Percentiles rank a stretch among this genome's conserved stretches.
phyloP scores from a whole-genome alignment of 768 basidiomycete species.

The Boletus sp. region DNA sequence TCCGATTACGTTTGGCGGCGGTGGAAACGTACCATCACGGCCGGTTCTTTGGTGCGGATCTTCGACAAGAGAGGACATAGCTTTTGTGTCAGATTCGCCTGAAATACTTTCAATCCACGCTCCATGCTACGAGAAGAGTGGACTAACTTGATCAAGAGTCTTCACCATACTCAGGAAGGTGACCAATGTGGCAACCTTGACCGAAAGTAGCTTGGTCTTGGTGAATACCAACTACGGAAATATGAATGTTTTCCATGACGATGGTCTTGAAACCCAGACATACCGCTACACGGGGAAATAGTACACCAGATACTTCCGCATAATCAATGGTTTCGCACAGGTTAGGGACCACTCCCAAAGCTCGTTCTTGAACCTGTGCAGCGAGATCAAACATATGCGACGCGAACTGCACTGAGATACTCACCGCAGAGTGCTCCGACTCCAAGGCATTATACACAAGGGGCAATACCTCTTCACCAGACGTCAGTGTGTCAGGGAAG shows the following conservation, averaged over 20 bases:
- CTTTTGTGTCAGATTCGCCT: conserved; percentile 91
- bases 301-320: conserved; percentile 85
- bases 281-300: conserved; percentile 93
- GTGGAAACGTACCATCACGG: conserved; percentile 68
- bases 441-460: conserved; percentile 95
- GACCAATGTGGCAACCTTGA: conserved; percentile 86
- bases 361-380: conserved; percentile 86
- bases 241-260: conserved; percentile 9
- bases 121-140: not conserved
- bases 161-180: conserved; percentile 88
- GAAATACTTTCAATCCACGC: conserved; percentile 2
- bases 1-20: not conserved
- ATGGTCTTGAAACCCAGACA: conserved; percentile 28
- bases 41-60: conserved; percentile 94
- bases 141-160: conserved; percentile 77
- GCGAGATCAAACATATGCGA: conserved; percentile 3
- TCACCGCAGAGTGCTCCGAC: conserved; percentile 84
- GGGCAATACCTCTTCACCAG: conserved; percentile 79
- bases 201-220: conserved; percentile 82
- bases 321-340: conserved; percentile 95
- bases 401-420: conserved; percentile 16
- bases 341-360: conserved; percentile 77
- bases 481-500: conserved; percentile 3
- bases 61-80: conserved; percentile 92
- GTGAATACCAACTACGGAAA: conserved; percentile 79